Conservation (phyloP, 2,329 filamentous ascomycete species). For the Epicoccum sorghinum region DNA sequence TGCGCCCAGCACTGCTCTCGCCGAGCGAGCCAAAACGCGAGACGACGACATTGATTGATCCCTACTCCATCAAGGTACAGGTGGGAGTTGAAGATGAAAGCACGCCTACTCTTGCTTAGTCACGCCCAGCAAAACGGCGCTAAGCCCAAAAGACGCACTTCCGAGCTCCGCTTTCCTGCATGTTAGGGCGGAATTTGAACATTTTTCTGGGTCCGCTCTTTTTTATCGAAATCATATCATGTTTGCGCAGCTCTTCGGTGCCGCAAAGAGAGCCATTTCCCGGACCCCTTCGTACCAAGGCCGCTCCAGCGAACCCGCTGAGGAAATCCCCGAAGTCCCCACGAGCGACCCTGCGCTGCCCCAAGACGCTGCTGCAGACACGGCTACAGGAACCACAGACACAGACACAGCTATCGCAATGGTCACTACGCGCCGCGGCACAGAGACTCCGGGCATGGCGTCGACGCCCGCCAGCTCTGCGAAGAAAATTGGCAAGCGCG, state of each 20-base stretch:
- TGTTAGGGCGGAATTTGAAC: constrained; percentile 5
- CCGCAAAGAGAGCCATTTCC: constrained; percentile 38
- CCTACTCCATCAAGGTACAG: background rate
- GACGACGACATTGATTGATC: constrained; percentile 26
- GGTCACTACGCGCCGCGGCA: constrained; percentile 45
- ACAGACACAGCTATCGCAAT: constrained; percentile 23
- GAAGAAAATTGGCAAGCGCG: constrained; percentile 36
- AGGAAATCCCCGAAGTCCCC: constrained; percentile 20
- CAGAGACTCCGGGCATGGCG: constrained; percentile 31
- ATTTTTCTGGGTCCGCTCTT: constrained; percentile 11
- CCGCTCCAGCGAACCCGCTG: constrained; percentile 23
- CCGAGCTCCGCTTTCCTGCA: constrained; percentile 20
- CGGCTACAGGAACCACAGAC: background rate
- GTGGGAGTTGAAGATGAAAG: background rate
- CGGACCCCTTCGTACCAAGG: constrained; percentile 39
- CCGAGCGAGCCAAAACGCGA: constrained; percentile 18
- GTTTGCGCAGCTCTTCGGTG: constrained; percentile 41
- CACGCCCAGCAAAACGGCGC: background rate
- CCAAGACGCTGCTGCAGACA: constrained; percentile 1
- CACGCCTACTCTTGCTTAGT: constrained; percentile 4
- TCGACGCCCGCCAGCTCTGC: constrained; percentile 32
- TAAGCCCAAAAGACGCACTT: constrained; percentile 2
- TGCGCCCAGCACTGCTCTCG: constrained; percentile 8
- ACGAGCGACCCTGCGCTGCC: constrained; percentile 13
- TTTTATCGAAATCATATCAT: constrained; percentile 21